These are phyloP conservation scores for Nitzschia sp. DNA, from an alignment of 108 stramenopile genomes.

Conservation along the genomic window DNA sequence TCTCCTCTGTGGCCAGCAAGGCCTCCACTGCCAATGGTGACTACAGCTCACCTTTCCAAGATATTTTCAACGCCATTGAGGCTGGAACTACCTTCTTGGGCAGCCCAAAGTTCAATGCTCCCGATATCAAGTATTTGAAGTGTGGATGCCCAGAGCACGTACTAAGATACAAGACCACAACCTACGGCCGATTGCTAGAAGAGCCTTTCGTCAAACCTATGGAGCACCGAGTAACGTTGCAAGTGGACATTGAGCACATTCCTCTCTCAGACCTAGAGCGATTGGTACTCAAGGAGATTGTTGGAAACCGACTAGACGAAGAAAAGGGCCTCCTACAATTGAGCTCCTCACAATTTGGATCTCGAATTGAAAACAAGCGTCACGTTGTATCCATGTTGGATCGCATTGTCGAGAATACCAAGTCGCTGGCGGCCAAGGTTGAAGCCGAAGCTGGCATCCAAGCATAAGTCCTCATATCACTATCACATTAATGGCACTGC, in stretches of 20 bases:
- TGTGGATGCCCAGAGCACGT: constrained; percentile 77
- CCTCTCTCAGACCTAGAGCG: constrained; percentile 60
- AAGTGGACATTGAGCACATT: constrained; percentile 51
- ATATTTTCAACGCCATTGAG: constrained; percentile 65
- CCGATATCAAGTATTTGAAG: constrained; percentile 49
- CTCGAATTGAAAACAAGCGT: constrained; percentile 87
- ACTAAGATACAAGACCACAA: constrained; percentile 63
- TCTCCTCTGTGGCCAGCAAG: background rate
- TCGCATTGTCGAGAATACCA: constrained; percentile 60
- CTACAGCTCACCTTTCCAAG: constrained; percentile 67
- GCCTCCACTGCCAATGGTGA: background rate
- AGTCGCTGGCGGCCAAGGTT: constrained; percentile 44
- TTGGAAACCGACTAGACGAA: constrained; percentile 63
- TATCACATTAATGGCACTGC: no score
- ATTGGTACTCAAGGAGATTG: constrained; percentile 67
- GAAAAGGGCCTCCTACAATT: constrained; percentile 60
- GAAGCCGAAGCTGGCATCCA: constrained; percentile 18
- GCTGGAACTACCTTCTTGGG: constrained; percentile 57
- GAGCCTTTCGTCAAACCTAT: constrained; percentile 71
- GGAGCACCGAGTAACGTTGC: constrained; percentile 73
- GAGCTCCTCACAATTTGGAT: constrained; percentile 75
- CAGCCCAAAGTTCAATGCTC: constrained; percentile 33
- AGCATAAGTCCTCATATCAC: no score
- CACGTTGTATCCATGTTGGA: constrained; percentile 83
- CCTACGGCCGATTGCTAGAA: constrained; percentile 64